Evolutionary conservation across 2,329 filamentous ascomycete genomes (phyloP).

Genomic region (Elsinoe fawcettii): DNA sequence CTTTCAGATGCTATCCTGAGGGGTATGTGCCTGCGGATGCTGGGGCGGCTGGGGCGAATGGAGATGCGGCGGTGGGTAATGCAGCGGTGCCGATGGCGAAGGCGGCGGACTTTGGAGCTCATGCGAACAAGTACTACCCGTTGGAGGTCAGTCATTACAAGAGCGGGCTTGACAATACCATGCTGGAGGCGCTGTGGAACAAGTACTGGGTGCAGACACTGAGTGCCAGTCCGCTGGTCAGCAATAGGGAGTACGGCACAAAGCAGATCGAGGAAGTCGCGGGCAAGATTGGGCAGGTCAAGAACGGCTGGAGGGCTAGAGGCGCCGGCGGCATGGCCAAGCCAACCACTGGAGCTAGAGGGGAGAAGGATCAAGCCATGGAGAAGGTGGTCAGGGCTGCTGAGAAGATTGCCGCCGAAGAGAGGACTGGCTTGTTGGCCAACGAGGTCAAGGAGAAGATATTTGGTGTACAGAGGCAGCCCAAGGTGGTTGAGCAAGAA

Average conservation of each 20-base stretch:
- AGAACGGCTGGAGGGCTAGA: conserved; percentile 28
- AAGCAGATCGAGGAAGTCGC: conserved; percentile 87
- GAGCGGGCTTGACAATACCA: conserved; percentile 75
- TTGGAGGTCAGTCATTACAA: conserved; percentile 93
- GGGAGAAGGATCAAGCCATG: conserved; percentile 42
- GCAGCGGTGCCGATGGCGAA: conserved; percentile 84
- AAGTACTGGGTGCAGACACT: conserved; percentile 99
- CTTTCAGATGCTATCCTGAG: conserved; percentile 83
- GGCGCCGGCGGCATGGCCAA: conserved; percentile 23
- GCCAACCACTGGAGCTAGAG: conserved; percentile 16
- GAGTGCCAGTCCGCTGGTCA: conserved; percentile 80
- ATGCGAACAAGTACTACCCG: conserved; percentile 82
- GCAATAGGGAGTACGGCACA: conserved; percentile 85
- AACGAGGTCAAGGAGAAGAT: conserved; percentile 56
- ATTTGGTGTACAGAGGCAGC: conserved; percentile 34
- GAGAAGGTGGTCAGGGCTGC: conserved; percentile 55
- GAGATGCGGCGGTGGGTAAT: conserved; percentile 48
- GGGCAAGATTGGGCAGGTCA: conserved; percentile 59
- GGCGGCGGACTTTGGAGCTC: conserved; percentile 90
- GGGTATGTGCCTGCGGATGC: conserved; percentile 50
- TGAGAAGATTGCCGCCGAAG: conserved; percentile 54
- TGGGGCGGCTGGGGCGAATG: conserved; percentile 21
- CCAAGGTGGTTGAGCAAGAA: conserved; percentile 17
- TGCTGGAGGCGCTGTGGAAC: conserved; percentile 90
- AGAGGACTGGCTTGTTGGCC: conserved; percentile 55